Base-by-base conservation (phyloP, 169 alveolate genomes). In the Plasmodium coatneyi region DNA sequence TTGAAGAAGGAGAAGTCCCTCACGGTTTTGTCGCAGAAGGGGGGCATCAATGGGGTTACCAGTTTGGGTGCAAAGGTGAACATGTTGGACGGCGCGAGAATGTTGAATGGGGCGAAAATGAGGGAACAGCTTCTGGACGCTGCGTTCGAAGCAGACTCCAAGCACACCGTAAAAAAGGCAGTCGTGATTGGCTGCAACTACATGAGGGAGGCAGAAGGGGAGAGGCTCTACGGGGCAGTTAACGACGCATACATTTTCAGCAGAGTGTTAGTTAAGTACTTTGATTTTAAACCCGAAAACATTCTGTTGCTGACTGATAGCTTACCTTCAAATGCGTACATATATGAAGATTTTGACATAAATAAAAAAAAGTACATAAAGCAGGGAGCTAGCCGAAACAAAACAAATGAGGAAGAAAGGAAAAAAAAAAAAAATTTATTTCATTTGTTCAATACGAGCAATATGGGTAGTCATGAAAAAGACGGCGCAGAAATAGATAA, bases 191-290 rank as follows among this genome's bases (percentile, higher is more conserved):
- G 99, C 41, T 96, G 97, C 82, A 96, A 94, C 83, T 97, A 98
- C 94, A 60, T 87, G 71, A 43, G 80, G 25, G 97, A 95, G 28
- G 72, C 84, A 90, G 95, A 95, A 52, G 96, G 93, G 19, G 95
- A 93, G 70, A 80, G 92, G 49, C 93, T 98, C 12, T 95, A 98
- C 60, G 99, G 99, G 36, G 87, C 97, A 43, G 98, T 96, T 79
- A 98, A 98, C 95, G 99, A 98, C 92, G 99, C 99, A n/a, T 95
- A 95, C 74, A 82, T 96, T 52, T 95, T 97, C 91, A 98, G 98
- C 28, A 92, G 95, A 28, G 96, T 97, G 1, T 71, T 97, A 84
- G 97, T 98, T 46, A 96, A 96, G 80, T 95, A 96, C 80, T 92
- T 96, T 86, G 97, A 96, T 70, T 96, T 97, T 32, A 93, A 86